phyloP scores from a whole-genome alignment of 148 eudicot species.

The Rhododendron molle region DNA sequence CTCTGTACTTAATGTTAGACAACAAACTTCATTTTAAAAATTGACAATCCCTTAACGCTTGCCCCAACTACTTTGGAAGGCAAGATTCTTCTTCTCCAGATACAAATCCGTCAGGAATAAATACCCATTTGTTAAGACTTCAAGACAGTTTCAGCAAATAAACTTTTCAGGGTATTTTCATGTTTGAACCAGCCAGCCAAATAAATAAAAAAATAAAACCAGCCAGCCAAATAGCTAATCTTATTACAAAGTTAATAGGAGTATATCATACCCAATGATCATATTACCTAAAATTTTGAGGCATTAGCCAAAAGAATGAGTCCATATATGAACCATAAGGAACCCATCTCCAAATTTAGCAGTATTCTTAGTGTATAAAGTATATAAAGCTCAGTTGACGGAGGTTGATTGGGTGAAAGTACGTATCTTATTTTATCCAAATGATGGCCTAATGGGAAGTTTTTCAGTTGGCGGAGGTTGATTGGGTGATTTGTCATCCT shows the following conservation, averaged over 20 bases:
- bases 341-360: neutral
- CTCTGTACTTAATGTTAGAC: neutral
- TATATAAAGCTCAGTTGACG: too few relatives aligned
- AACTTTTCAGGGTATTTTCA: neutral
- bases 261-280: neutral
- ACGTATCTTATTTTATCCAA: neutral
- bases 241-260: neutral
- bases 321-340: neutral
- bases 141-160: neutral
- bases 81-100: neutral
- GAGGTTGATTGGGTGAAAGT: neutral
- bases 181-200: neutral
- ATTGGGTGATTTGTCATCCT: neutral
- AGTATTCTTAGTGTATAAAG: neutral
- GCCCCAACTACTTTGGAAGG: neutral
- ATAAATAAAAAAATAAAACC: neutral
- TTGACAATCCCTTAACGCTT: neutral
- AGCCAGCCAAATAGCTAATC: neutral
- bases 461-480: neutral
- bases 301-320: neutral
- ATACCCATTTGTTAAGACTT: neutral
- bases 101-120: neutral
- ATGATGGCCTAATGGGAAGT: neutral
- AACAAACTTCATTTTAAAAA: neutral
- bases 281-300: neutral